Conservation (phyloP, 1,284 basidiomycete genomes). For the Austropuccinia psidii region DNA sequence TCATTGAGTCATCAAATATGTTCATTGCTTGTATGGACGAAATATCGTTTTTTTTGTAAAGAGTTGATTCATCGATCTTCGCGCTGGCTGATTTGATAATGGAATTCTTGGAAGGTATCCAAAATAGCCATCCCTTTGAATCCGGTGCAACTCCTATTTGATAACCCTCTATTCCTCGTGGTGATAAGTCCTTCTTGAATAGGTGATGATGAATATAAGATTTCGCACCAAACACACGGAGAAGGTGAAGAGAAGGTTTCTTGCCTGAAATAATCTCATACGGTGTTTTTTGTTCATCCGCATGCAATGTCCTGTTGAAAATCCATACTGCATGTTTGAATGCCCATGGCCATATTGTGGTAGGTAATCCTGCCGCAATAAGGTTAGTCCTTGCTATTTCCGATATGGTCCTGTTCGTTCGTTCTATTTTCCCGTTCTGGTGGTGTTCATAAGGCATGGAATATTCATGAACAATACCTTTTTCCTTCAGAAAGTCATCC, state of each 20-base stretch:
- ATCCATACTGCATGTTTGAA: background rate
- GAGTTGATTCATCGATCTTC: too few relatives aligned
- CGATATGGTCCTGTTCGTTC: background rate
- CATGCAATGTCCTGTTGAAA: background rate
- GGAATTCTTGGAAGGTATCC: too few relatives aligned
- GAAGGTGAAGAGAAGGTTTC: background rate
- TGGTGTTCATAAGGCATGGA: background rate
- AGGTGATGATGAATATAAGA: background rate
- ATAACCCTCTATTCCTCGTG: background rate
- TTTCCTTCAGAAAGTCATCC: background rate
- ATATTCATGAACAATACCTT: background rate
- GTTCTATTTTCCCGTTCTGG: conserved; percentile 2
- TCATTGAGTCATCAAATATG: too few relatives aligned
- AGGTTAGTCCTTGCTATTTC: background rate
- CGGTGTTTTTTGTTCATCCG: background rate
- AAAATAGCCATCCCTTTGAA: background rate
- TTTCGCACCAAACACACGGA: background rate
- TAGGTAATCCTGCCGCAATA: background rate
- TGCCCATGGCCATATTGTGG: background rate
- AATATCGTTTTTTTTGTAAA: too few relatives aligned
- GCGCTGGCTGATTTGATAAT: too few relatives aligned
- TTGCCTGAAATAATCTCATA: too few relatives aligned
- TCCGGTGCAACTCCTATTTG: background rate
- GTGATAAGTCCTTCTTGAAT: background rate
- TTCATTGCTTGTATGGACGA: too few relatives aligned